phyloP scores from a whole-genome alignment of 2,329 filamentous ascomycete genomes.

The Xylaria sp. region DNA sequence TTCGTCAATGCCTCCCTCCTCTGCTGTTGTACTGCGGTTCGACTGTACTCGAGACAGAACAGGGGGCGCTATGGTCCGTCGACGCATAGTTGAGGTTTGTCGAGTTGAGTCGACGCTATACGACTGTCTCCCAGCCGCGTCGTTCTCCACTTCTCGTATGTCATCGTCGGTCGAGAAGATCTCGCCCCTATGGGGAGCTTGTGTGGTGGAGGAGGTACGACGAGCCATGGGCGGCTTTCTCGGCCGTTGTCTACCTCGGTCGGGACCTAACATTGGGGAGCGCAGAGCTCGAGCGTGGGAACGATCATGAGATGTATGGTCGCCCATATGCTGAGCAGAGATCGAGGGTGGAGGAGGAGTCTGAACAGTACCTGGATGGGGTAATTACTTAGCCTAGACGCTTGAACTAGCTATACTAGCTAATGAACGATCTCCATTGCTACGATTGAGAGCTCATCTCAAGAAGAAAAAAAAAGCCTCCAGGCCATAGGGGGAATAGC shows the following conservation, averaged over 20 bases:
- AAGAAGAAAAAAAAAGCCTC: background rate
- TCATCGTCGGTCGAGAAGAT: conserved; percentile 94
- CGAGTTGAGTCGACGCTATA: conserved; percentile 36
- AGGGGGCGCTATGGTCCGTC: conserved; percentile 43
- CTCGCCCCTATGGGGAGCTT: conserved; percentile 78
- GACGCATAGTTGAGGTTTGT: conserved; percentile 47
- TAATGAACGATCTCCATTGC: background rate
- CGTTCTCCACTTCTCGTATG: conserved; percentile 76
- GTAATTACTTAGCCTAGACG: conserved; percentile 32
- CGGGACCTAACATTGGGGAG: conserved; percentile 53
- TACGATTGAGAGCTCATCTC: background rate
- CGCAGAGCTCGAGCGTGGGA: conserved; percentile 47
- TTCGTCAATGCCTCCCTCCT: conserved; percentile 42
- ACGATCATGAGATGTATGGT: conserved; percentile 48
- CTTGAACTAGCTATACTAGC: conserved; percentile 6
- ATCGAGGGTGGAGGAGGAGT: conserved; percentile 39
- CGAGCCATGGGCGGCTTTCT: conserved; percentile 77
- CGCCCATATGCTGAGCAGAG: conserved; percentile 41
- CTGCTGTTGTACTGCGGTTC: conserved; percentile 39
- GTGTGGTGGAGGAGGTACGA: conserved; percentile 72
- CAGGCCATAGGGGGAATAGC: conserved; percentile 10
- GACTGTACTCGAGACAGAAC: conserved; percentile 52
- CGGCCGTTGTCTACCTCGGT: conserved; percentile 58
- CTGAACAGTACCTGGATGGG: conserved; percentile 43
- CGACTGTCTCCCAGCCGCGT: conserved; percentile 53